Evolutionary conservation across 1,139 yeast species (phyloP), one percentile per base, ranked within the genome.

Genomic region (Kodamaea sp.): DNA sequence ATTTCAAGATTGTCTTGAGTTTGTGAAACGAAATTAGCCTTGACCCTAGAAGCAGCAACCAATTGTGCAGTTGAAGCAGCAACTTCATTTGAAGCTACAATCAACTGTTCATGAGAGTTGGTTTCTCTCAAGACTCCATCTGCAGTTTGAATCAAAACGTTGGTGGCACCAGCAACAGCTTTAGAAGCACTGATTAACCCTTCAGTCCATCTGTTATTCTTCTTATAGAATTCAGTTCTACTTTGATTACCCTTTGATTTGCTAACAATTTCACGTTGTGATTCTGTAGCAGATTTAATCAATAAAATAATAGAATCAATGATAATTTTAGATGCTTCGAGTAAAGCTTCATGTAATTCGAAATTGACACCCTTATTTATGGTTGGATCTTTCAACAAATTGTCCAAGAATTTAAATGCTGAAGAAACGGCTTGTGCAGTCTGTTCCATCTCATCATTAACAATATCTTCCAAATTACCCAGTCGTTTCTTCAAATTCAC

Each of bases 61-160:
- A 88, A 73, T 65, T 88, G 97, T 1, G 95, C 95, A 0, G 96
- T 88, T 0, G 96, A 84, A 0, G 96, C 92, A 1, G 95, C 94
- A 20, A 89, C 96, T 58, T 88, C 95, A 54, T 86, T 87, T 1
- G 95, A 85, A 0, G 96, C 94, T 28, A 88, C 96, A 51, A 88
- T 84, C 45, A 88, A 75, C 61, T 88, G 88, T 57, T 89, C 96
- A 43, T 83, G 89, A 0, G 88, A 70, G 50, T 82, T 81, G 15
- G 62, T 60, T 7, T 75, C 73, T 38, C 76, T 72, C 35, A 88
- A 68, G 11, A 87, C 89, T 15, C 95, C 95, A 62, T 88, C 95
- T 0, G 96, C 95, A 23, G 89, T 84, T 48, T 80, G 80, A 43
- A 88, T 88, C 50, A 88, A 73, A 25, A 84, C 70, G 51, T 83